Conservation (phyloP, 768 basidiomycete genomes). For the Calocera viscosa region DNA sequence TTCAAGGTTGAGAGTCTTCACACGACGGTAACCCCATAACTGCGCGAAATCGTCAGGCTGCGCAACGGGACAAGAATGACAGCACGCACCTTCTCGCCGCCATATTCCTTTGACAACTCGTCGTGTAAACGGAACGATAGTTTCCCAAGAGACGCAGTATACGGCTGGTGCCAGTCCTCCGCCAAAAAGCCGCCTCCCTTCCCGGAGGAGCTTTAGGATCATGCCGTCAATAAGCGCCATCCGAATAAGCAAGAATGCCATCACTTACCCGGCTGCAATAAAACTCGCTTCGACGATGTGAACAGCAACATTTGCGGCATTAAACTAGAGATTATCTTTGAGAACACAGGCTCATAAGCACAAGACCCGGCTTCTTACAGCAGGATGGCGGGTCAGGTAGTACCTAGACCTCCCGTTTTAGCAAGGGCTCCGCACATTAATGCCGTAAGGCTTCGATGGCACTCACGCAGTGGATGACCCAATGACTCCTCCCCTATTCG, state of each 20-base stretch:
- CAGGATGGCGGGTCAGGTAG: slow-evolving; percentile 52
- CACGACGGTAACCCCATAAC: slow-evolving; percentile 10
- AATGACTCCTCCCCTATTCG: slow-evolving; percentile 16
- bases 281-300: slow-evolving; percentile 19
- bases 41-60: neutral
- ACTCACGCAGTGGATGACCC: slow-evolving; percentile 16
- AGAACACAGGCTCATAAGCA: neutral
- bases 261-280: slow-evolving; percentile 18
- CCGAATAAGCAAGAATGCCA: neutral
- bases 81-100: slow-evolving; percentile 32
- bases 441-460: neutral
- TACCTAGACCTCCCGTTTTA: slow-evolving; percentile 28
- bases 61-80: neutral
- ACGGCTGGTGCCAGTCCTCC: slow-evolving; percentile 60
- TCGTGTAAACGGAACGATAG: slow-evolving; percentile 67
- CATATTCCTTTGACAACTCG: slow-evolving; percentile 53
- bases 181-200: slow-evolving; percentile 80
- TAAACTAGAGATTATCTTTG: neutral
- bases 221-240: slow-evolving; percentile 31
- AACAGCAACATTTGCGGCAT: slow-evolving; percentile 12
- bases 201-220: slow-evolving; percentile 73
- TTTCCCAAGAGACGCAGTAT: slow-evolving; percentile 46
- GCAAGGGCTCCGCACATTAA: neutral
- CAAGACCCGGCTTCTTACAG: neutral
- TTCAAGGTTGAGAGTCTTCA: slow-evolving; percentile 30